phyloP scores from a whole-genome alignment of 1,284 basidiomycete genomes.

The Rhodotorula sp. region DNA sequence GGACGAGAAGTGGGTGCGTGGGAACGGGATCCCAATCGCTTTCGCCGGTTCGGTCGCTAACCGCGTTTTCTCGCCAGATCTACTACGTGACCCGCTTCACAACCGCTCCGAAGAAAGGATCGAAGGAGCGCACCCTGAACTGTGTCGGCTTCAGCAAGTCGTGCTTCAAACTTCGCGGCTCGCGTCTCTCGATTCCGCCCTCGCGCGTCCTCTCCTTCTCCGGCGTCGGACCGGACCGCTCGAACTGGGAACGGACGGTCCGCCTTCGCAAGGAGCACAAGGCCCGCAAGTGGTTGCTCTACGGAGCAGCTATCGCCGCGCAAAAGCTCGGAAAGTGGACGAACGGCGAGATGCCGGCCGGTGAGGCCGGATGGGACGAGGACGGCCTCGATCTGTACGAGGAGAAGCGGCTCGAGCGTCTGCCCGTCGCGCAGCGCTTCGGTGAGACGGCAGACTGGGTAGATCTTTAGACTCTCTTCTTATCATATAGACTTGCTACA shows the following conservation, averaged over 20 bases:
- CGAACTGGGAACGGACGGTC: constrained; percentile 30
- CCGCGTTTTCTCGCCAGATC: constrained; percentile 1
- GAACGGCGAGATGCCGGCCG: constrained; percentile 6
- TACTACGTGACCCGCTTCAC: constrained; percentile 39
- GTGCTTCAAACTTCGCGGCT: constrained; percentile 40
- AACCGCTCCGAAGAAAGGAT: constrained; percentile 22
- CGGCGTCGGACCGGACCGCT: constrained; percentile 25
- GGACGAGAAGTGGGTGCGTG: constrained; percentile 39
- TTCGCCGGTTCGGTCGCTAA: background rate
- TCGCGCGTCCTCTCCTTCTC: constrained; percentile 35
- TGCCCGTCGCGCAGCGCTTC: constrained; percentile 16
- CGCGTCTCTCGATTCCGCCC: constrained; percentile 39
- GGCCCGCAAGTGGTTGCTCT: constrained; percentile 29
- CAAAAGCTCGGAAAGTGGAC: constrained; percentile 19
- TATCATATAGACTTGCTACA: too few relatives aligned
- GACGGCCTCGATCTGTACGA: constrained; percentile 31
- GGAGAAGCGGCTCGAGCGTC: constrained; percentile 15
- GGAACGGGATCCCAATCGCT: too few relatives aligned
- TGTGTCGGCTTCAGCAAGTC: constrained; percentile 33
- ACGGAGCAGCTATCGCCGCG: constrained; percentile 27
- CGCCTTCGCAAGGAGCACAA: constrained; percentile 14
- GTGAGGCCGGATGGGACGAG: constrained; percentile 27
- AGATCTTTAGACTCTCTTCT: constrained; percentile 3
- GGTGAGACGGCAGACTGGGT: constrained; percentile 23
- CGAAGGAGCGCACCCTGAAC: constrained; percentile 32